Evolutionary conservation across 1,139 yeast genomes (phyloP).

Genomic region (Yamadazyma oceani): DNA sequence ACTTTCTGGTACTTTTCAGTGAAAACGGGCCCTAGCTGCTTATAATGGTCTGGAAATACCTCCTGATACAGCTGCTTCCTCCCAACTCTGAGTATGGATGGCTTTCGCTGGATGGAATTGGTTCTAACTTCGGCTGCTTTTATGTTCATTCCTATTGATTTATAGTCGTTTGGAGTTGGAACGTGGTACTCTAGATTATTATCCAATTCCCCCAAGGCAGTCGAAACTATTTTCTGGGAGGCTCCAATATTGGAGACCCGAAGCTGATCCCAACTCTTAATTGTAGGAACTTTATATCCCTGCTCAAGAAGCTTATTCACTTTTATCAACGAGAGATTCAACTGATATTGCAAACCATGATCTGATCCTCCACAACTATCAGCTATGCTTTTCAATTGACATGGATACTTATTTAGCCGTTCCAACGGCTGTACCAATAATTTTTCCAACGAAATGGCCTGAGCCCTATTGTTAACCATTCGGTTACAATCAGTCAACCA

Average conservation of each 20-base stretch:
- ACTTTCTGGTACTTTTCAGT: slow-evolving; percentile 7
- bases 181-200: slow-evolving; percentile 13
- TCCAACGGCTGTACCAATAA: slow-evolving; percentile 16
- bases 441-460: slow-evolving; percentile 6
- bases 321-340: slow-evolving; percentile 19
- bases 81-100: too few species aligned
- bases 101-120: too few species aligned
- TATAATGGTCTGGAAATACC: too few species aligned
- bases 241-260: slow-evolving; percentile 8
- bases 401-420: slow-evolving; percentile 17
- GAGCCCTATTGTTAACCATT: slow-evolving; percentile 5
- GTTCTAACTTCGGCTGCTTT: slow-evolving; percentile 2
- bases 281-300: slow-evolving; percentile 10
- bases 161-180: slow-evolving; percentile 12
- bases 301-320: slow-evolving; percentile 17
- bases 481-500: slow-evolving; percentile 18
- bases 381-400: slow-evolving; percentile 15
- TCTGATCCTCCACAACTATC: slow-evolving; percentile 13
- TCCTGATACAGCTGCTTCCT: too few species aligned
- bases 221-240: slow-evolving; percentile 1
- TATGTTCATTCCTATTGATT: too few species aligned
- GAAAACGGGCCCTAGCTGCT: too few species aligned
- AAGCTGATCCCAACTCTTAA: slow-evolving; percentile 16
- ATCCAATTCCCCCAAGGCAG: slow-evolving; percentile 4
- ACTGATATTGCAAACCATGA: slow-evolving; percentile 4